Evolutionary conservation across 2,329 filamentous ascomycete genomes (phyloP), one percentile per base, ranked within the genome.

Genomic region (Neonectria magnoliae): DNA sequence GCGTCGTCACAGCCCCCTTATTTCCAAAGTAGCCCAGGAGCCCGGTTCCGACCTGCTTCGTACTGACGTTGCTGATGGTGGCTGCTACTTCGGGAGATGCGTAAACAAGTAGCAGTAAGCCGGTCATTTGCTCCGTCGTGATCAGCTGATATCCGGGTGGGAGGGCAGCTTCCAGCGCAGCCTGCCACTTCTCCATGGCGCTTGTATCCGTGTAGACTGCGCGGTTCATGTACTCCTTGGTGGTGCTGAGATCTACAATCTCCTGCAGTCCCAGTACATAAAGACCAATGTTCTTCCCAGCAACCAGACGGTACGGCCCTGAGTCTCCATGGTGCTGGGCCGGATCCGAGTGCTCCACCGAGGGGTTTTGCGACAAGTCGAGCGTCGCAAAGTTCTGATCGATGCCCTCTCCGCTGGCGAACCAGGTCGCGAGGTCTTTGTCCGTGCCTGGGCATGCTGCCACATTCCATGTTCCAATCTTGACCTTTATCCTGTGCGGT

Each of bases 381-480:
- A 91, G 76, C 1, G 86, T 86, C 11, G 88, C 85, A 51, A 95
- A 78, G 18, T 83, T 81, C 58, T 90, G 83, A 64, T 91, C 87
- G 8, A 94, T 80, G 6, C 92, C 93, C 73, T 91, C 88, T 16
- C 91, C 92, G 11, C 89, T 84, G 8, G 97, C 86, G 76, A 99
- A 98, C 96, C 96, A 99, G 33, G 87, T 88, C 8, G 89, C 91
- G 5, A 99, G 82, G 76, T 98, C 96, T 70, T 93, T 92, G 78
- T 97, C 94, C 0, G 93, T 94, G 25, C 92, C 93, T 13, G 92
- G 89, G 68, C 92, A 90, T 1, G 91, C 90, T 4, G 94, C 96
- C 16, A 97, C 93, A 79, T 99, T 99, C 96, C 96, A 99, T 0
- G 93, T 91, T 45, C 95, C 96, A 56, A 99, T 86, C 80, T 98